A percentile compares a stretch with the other conserved stretches of the same genome.
Conservation (phyloP, 352 stramenopile species). For the Globisporangium abappressorium region DNA sequence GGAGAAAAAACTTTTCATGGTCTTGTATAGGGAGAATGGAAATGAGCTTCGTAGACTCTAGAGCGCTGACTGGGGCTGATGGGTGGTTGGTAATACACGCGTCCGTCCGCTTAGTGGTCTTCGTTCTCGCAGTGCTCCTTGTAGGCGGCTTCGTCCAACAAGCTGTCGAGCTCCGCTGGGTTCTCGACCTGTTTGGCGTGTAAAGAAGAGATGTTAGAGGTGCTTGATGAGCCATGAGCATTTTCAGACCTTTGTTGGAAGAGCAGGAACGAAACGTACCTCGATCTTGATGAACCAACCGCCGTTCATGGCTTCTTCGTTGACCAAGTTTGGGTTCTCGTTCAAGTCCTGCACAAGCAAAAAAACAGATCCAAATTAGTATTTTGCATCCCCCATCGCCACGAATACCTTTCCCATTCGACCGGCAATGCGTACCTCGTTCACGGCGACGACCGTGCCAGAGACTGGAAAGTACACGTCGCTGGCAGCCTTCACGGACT, state of each 20-base stretch:
- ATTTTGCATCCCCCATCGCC: background rate
- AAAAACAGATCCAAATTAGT: slow-evolving; percentile 6
- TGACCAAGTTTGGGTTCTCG: slow-evolving; percentile 84
- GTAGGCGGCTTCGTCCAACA: slow-evolving; percentile 84
- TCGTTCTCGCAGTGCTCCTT: slow-evolving; percentile 85
- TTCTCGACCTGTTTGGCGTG: slow-evolving; percentile 48
- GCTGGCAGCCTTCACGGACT: slow-evolving; percentile 98
- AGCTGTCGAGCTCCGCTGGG: slow-evolving; percentile 63
- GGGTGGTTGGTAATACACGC: background rate
- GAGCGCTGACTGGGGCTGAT: background rate
- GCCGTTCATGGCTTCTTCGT: slow-evolving; percentile 79
- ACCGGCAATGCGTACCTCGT: slow-evolving; percentile 62
- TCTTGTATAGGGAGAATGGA: slow-evolving; percentile 1
- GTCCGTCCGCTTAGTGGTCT: slow-evolving; percentile 51
- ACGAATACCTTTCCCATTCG: background rate
- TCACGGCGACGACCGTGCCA: slow-evolving; percentile 93
- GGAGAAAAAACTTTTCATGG: slow-evolving; percentile 7
- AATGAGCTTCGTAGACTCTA: background rate
- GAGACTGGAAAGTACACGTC: slow-evolving; percentile 95
- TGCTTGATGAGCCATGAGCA: slow-evolving; percentile 4
- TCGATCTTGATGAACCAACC: slow-evolving; percentile 92
- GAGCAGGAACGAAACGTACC: slow-evolving; percentile 26
- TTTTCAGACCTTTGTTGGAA: background rate
- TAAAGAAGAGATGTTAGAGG: background rate
- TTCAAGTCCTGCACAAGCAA: slow-evolving; percentile 49